Percentiles rank a stretch among this genome's conserved stretches.
Evolutionary conservation across 176 grass and related monocot genomes (phyloP).

Genomic region (Aegilops longissima): DNA sequence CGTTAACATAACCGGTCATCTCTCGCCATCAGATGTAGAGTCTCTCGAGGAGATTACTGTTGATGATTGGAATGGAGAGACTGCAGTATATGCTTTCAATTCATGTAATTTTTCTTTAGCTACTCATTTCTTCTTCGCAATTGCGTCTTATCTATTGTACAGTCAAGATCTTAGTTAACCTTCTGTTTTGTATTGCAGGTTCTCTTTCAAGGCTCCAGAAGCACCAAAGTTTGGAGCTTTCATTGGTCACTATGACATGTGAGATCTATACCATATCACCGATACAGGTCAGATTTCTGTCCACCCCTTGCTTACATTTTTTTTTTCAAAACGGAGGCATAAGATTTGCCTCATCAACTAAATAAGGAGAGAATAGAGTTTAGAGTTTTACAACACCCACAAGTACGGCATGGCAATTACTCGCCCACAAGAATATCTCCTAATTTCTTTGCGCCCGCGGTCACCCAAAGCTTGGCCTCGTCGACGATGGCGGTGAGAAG

Average conservation of each 20-base stretch:
- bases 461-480: no score
- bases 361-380: no score
- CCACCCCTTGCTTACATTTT: neutral
- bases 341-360: no score
- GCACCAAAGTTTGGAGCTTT: conserved; percentile 29
- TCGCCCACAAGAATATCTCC: no score
- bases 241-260: conserved; percentile 38
- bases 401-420: no score
- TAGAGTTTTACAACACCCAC: no score
- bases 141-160: neutral
- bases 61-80: conserved; percentile 44
- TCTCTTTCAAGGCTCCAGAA: conserved; percentile 41
- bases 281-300: conserved; percentile 36
- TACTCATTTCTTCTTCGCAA: neutral
- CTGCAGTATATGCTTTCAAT: conserved; percentile 50
- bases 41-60: conserved; percentile 41
- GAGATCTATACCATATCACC: conserved; percentile 46
- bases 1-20: conserved; percentile 17
- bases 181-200: neutral
- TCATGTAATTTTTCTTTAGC: conserved; percentile 38
- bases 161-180: neutral
- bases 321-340: neutral
- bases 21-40: conserved; percentile 47
- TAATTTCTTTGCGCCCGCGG: no score
- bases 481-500: no score